A percentile compares a stretch with the other conserved stretches of the same genome.
These are phyloP conservation scores for Alternaria brassicicola DNA, from an alignment of 2,329 filamentous ascomycete species.

Conservation along the genomic window DNA sequence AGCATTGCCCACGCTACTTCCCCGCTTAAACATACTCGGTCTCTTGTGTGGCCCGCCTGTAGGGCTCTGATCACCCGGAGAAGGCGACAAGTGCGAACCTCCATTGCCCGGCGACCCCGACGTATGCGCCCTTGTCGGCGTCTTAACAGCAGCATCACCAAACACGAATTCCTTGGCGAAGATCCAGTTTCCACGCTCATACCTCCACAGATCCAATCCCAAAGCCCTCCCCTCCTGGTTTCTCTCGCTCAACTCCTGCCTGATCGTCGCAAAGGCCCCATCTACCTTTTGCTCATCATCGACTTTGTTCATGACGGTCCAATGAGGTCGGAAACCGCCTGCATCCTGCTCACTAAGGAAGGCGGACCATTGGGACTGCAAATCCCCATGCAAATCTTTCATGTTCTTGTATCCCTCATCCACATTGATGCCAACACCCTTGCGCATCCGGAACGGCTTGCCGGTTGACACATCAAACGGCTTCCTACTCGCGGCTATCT, in stretches of 20 bases:
- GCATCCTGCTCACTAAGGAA: constrained; percentile 53
- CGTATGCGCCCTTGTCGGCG: neutral
- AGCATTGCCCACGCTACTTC: constrained; percentile 22
- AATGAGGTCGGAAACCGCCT: constrained; percentile 50
- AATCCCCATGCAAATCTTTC: constrained; percentile 44
- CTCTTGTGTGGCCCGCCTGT: constrained; percentile 10
- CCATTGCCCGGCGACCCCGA: neutral
- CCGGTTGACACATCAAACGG: constrained; percentile 49
- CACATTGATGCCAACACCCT: constrained; percentile 50
- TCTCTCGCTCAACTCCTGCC: constrained; percentile 37
- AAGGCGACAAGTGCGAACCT: constrained; percentile 4
- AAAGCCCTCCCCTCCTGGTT: constrained; percentile 43
- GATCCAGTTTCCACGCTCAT: constrained; percentile 51
- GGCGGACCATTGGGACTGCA: constrained; percentile 46
- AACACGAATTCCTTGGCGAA: constrained; percentile 49
- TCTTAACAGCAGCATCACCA: constrained; percentile 4
- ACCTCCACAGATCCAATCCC: constrained; percentile 52
- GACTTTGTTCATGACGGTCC: constrained; percentile 57
- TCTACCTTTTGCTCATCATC: constrained; percentile 49
- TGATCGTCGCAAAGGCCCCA: constrained; percentile 46
- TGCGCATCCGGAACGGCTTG: constrained; percentile 50
- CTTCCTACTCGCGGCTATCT: constrained; percentile 35
- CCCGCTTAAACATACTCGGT: constrained; percentile 23
- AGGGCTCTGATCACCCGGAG: neutral
- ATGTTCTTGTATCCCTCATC: constrained; percentile 41